Percentiles rank a stretch among this genome's conserved stretches.
Conservation (phyloP, 1,284 basidiomycete species). For the Moesziomyces antarcticus region DNA sequence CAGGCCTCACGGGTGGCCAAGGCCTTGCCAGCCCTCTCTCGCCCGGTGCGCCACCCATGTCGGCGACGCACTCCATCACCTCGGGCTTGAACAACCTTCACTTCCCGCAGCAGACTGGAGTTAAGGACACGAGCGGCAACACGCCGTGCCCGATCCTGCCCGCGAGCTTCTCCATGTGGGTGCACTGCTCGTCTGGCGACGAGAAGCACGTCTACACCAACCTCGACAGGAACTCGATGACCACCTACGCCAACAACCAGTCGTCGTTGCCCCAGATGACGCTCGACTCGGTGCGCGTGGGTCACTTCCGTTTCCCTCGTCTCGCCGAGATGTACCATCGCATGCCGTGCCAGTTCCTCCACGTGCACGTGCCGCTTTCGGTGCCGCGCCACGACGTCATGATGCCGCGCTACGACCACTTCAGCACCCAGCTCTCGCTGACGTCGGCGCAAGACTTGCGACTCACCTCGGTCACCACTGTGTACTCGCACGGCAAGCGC, state of each 20-base stretch:
- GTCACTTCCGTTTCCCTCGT: constrained; percentile 64
- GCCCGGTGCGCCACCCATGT: constrained; percentile 51
- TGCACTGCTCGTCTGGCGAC: constrained; percentile 57
- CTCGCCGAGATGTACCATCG: constrained; percentile 66
- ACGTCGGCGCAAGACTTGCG: constrained; percentile 55
- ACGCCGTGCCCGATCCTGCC: constrained; percentile 60
- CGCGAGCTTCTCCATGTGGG: constrained; percentile 66
- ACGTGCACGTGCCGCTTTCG: constrained; percentile 67
- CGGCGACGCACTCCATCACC: constrained; percentile 57
- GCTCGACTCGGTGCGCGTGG: constrained; percentile 52
- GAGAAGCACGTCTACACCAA: constrained; percentile 64
- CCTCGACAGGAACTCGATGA: constrained; percentile 59
- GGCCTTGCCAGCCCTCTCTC: constrained; percentile 42
- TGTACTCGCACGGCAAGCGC: constrained; percentile 68
- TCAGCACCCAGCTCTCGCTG: constrained; percentile 65
- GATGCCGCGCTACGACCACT: constrained; percentile 57
- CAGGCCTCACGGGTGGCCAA: constrained; percentile 30
- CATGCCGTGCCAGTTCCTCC: constrained; percentile 69
- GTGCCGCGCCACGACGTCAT: constrained; percentile 64
- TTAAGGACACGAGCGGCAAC: constrained; percentile 37
- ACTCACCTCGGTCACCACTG: constrained; percentile 65
- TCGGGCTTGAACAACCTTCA: constrained; percentile 60
- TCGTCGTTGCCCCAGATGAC: constrained; percentile 54
- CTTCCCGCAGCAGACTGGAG: constrained; percentile 42
- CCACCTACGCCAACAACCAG: constrained; percentile 51